Evolutionary conservation across 78 protist genomes (phyloP), one percentile per base, ranked within the genome.

Genomic region (Polysphondylium violaceum): DNA sequence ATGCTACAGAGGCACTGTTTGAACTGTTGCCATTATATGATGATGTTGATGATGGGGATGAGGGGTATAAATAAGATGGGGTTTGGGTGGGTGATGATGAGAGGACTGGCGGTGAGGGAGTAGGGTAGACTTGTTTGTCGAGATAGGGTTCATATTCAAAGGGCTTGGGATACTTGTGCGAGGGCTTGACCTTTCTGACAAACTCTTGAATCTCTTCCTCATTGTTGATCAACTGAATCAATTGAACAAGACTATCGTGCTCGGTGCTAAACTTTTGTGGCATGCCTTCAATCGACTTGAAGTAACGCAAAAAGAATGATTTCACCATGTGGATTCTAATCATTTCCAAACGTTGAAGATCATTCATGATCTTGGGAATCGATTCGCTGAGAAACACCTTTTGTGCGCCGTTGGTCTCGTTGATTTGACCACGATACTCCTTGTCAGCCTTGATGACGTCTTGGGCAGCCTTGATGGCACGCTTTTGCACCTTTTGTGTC

Each of bases 401-500:
- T 59, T 83, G 91, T 21, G 50, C 35, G 0, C 17, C 0, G 17
- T 83, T 83, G 41, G 91, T 83, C 41, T 83, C 91, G 38, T 47
- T 55, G 51, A 83, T 71, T 59, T 56, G 74, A 12, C 31, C 67
- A 11, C 91, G 50, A 3, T 83, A 71, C 1, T 83, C 91, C 27
- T 71, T 47, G 19, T 83, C 79, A 16, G 74, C 63, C n/a, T 83
- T 83, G 29, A 83, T 69, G n/a, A 71, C 79, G 33, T 83, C 91
- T 36, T 83, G 91, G 3, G 73, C 61, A 16, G 74, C 69, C 44
- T 83, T 83, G 60, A 83, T 74, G 0, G 74, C 91, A 11, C 91
- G 38, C 14, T 71, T 47, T 64, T 83, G 74, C 2, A 83, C 74
- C 16, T 69, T 67, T 43, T 83, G 91, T 2, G 91, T 83, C 19